Conservation (phyloP, 148 eudicot species). For the Cornus kousa region DNA sequence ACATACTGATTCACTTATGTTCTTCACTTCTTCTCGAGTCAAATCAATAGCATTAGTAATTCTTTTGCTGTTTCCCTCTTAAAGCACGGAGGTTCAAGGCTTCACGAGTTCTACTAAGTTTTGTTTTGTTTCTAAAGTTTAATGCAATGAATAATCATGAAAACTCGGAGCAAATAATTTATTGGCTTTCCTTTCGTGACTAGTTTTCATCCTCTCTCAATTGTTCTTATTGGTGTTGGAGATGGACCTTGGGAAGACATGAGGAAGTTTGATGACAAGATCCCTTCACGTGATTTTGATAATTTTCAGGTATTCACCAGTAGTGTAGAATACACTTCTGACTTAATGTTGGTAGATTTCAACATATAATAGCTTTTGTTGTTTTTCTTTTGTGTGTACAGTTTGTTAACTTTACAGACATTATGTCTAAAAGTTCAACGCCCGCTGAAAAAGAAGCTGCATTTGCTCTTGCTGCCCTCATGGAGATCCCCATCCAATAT, state of each 20-base stretch:
- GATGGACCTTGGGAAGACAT: slow-evolving; percentile 60
- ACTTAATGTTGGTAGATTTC: not conserved
- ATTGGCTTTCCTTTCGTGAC: not conserved
- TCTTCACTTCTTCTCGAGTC: not conserved
- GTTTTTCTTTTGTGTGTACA: slow-evolving; percentile 13
- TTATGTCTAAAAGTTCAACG: slow-evolving; percentile 32
- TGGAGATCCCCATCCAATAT: slow-evolving; percentile 50
- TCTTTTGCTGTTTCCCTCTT: not conserved
- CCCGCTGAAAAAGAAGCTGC: slow-evolving; percentile 37
- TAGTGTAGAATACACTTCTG: not conserved
- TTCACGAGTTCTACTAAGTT: not conserved
- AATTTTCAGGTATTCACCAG: slow-evolving; percentile 38
- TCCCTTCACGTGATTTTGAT: slow-evolving; percentile 47
- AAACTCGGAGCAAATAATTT: not conserved
- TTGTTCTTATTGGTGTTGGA: slow-evolving; percentile 48
- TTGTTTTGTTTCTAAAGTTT: not conserved
- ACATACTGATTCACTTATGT: too few species aligned
- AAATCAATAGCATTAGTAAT: not conserved
- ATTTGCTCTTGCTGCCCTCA: slow-evolving; percentile 48
- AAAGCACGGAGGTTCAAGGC: not conserved
- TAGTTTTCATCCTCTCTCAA: slow-evolving; percentile 40
- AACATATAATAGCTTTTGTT: not conserved
- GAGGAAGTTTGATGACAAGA: slow-evolving; percentile 45
- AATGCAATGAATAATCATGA: not conserved
- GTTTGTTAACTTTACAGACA: slow-evolving; percentile 47